Percentiles rank a stretch among this genome's conserved stretches.
phyloP scores from a whole-genome alignment of 768 basidiomycete genomes.

The Suillus hirtellus region DNA sequence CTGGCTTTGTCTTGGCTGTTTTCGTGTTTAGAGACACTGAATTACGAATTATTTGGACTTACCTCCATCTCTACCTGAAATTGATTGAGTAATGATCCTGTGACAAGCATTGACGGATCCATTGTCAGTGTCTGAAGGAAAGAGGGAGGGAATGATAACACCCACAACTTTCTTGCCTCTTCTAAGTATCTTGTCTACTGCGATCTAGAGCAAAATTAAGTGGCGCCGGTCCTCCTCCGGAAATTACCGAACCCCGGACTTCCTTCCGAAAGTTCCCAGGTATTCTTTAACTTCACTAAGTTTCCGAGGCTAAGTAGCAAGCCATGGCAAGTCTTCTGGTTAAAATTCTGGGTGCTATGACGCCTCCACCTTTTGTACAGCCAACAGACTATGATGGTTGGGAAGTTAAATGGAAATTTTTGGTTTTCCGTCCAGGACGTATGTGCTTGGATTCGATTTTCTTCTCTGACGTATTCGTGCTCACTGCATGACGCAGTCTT shows the following conservation, averaged over 20 bases:
- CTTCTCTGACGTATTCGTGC: neutral
- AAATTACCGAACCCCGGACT: constrained; percentile 9
- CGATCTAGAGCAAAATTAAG: neutral
- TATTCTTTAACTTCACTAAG: neutral
- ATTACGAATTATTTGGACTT: constrained; percentile 15
- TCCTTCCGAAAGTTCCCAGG: constrained; percentile 6
- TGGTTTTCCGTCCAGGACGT: constrained; percentile 84
- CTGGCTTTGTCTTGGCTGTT: constrained; percentile 31
- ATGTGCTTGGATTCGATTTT: constrained; percentile 26
- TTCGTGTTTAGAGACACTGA: constrained; percentile 4
- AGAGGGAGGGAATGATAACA: neutral
- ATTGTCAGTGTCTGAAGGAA: constrained; percentile 15
- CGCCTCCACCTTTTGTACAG: constrained; percentile 58
- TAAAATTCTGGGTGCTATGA: constrained; percentile 35
- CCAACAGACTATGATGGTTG: constrained; percentile 68
- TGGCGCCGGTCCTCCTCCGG: neutral
- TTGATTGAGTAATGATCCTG: constrained; percentile 21
- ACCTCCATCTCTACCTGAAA: constrained; percentile 34
- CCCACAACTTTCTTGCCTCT: constrained; percentile 3
- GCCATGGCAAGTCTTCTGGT: constrained; percentile 17
- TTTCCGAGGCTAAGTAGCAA: neutral
- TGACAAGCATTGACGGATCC: constrained; percentile 25
- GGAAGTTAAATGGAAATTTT: constrained; percentile 69
- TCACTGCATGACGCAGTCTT: constrained; percentile 47
- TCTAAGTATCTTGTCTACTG: neutral